A percentile compares a stretch with the other conserved stretches of the same genome.
phyloP scores from a whole-genome alignment of 306 rosid genomes.

The Pueraria montana region DNA sequence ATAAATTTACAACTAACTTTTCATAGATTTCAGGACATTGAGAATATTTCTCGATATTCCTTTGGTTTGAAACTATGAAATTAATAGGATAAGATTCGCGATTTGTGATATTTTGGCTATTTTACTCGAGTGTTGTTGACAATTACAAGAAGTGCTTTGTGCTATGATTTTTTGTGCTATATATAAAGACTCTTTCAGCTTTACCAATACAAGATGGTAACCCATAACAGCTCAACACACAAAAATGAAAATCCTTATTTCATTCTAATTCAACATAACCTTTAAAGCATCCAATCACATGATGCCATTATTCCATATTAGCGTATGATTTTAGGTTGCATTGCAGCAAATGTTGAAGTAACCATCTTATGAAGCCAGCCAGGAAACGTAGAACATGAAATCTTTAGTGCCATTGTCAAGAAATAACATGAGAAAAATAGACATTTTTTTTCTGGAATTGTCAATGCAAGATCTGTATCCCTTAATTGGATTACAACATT shows the following conservation, averaged over 20 bases:
- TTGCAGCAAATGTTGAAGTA: constrained; percentile 21
- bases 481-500: constrained; percentile 22
- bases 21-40: too few relatives aligned
- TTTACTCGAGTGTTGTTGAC: background rate
- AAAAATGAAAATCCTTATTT: background rate
- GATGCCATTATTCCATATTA: background rate
- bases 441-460: background rate
- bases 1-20: too few relatives aligned
- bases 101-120: background rate
- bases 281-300: constrained; percentile 1
- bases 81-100: too few relatives aligned
- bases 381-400: constrained; percentile 26
- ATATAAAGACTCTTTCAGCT: background rate
- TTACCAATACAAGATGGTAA: background rate
- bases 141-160: too few relatives aligned
- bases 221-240: background rate
- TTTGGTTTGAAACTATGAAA: too few relatives aligned
- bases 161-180: background rate
- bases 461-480: constrained; percentile 12
- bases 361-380: background rate
- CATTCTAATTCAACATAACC: background rate
- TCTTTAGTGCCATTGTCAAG: constrained; percentile 21
- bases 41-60: too few relatives aligned
- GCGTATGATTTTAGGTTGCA: constrained; percentile 18
- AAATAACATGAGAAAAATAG: background rate